Evolutionary conservation across 176 grass and related monocot species (phyloP).

Genomic region (Leersia perrieri): DNA sequence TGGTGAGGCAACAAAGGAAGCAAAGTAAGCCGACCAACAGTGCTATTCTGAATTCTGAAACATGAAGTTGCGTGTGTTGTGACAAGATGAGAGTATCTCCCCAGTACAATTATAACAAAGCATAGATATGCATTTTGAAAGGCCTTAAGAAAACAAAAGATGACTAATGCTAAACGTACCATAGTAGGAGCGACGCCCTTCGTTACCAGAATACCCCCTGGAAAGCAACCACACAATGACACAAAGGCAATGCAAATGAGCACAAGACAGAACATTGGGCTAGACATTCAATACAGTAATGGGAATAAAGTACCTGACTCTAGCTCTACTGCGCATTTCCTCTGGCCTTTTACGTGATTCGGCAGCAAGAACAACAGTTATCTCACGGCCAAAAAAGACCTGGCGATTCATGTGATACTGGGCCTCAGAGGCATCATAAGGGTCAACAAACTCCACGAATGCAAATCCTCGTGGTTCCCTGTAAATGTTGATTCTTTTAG

Average conservation of each 20-base stretch:
- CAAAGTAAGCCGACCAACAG: neutral
- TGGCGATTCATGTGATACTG: slow-evolving; percentile 99
- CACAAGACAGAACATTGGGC: slow-evolving; percentile 2
- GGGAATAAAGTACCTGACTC: slow-evolving; percentile 45
- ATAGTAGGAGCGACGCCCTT: slow-evolving; percentile 67
- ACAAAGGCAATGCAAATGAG: slow-evolving; percentile 13
- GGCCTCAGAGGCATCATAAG: slow-evolving; percentile 85
- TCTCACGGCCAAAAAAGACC: slow-evolving; percentile 80
- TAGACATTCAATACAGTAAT: slow-evolving; percentile 2
- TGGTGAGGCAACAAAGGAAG: neutral
- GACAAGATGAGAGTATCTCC: neutral
- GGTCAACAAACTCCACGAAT: slow-evolving; percentile 91
- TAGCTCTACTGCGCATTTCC: slow-evolving; percentile 75
- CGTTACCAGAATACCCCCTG: slow-evolving; percentile 73
- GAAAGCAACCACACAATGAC: slow-evolving; percentile 31
- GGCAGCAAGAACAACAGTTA: slow-evolving; percentile 95
- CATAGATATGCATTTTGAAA: slow-evolving; percentile 1
- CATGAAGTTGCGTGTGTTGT: neutral
- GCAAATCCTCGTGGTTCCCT: slow-evolving; percentile 93
- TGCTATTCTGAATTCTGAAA: neutral
- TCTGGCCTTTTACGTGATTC: slow-evolving; percentile 91
- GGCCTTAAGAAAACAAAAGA: neutral
- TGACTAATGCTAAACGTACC: slow-evolving; percentile 42
- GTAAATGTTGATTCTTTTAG: slow-evolving; percentile 25
- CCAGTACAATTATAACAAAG: neutral